Conservation (phyloP, 441 rosid genomes). For the Brassica balearica region DNA sequence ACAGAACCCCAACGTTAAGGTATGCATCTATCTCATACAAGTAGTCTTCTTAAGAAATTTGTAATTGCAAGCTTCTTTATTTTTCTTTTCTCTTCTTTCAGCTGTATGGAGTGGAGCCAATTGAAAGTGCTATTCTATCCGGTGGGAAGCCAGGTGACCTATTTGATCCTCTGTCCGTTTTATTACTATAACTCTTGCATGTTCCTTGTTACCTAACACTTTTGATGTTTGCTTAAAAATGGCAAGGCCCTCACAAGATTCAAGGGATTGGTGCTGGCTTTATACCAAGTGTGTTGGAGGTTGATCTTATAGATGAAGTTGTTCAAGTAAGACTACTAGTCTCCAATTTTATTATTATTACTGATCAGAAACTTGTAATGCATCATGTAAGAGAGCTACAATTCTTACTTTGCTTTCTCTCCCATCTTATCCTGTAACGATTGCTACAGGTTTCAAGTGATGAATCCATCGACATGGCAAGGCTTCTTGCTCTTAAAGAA, state of each 20-base stretch:
- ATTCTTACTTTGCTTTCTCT: conserved; percentile 10
- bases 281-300: conserved; percentile 78
- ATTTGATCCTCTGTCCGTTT: background rate
- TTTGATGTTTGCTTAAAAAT: conserved; percentile 15
- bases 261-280: conserved; percentile 97
- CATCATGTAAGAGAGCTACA: background rate
- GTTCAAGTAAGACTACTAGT: conserved; percentile 60
- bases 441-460: conserved; percentile 65
- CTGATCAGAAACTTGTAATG: background rate
- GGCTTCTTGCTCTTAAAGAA: conserved; percentile 79
- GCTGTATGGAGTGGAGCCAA: conserved; percentile 84
- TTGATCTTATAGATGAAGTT: conserved; percentile 71
- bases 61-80: background rate
- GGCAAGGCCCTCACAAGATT: conserved; percentile 93
- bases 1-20: conserved; percentile 75
- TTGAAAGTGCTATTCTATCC: conserved; percentile 75
- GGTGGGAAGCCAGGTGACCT: conserved; percentile 90
- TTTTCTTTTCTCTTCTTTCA: conserved; percentile 35
- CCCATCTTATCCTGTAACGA: background rate
- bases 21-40: conserved; percentile 6
- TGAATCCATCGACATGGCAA: conserved; percentile 85
- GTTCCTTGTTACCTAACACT: conserved; percentile 28
- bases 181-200: background rate
- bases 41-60: too few relatives aligned
- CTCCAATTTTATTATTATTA: background rate